These are phyloP conservation scores for Calonectria hongkongensis DNA, from an alignment of 2,329 filamentous ascomycete species.

Conservation along the genomic window DNA sequence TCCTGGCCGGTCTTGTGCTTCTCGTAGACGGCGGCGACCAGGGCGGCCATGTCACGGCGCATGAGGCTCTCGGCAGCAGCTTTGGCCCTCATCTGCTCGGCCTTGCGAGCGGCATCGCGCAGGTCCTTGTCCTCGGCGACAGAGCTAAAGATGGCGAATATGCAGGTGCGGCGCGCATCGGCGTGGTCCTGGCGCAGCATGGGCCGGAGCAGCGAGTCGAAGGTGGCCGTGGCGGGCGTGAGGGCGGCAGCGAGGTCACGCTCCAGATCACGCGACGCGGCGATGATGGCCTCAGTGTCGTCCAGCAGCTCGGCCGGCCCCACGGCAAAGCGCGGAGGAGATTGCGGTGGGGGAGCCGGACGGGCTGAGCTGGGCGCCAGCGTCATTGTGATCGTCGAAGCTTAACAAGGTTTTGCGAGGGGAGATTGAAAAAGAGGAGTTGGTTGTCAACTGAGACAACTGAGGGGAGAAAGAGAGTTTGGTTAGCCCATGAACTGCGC, in stretches of 20 bases:
- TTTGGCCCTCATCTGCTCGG: constrained; percentile 48
- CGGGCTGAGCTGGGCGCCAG: constrained; percentile 22
- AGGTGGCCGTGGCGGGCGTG: constrained; percentile 48
- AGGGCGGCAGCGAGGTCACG: constrained; percentile 47
- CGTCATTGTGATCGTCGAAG: constrained; percentile 41
- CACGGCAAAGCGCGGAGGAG: constrained; percentile 48
- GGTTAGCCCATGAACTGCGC: neutral
- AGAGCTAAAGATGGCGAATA: constrained; percentile 53
- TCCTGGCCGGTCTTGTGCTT: constrained; percentile 44
- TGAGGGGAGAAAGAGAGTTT: neutral
- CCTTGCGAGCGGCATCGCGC: constrained; percentile 54
- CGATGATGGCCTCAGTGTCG: constrained; percentile 60
- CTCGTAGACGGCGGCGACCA: constrained; percentile 50
- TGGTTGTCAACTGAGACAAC: neutral
- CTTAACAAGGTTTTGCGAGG: constrained; percentile 4
- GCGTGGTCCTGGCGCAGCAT: constrained; percentile 50
- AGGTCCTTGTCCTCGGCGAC: constrained; percentile 50
- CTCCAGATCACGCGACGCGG: constrained; percentile 44
- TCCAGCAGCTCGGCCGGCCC: constrained; percentile 43
- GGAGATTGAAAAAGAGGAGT: neutral
- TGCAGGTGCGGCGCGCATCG: constrained; percentile 39
- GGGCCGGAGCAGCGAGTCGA: constrained; percentile 46
- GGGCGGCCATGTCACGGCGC: constrained; percentile 51
- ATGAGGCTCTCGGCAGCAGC: constrained; percentile 47
- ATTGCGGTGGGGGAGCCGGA: constrained; percentile 45